These are phyloP conservation scores for Chlamydomonas eustigma DNA, from an alignment of 139 green algal species.

Conservation along the genomic window DNA sequence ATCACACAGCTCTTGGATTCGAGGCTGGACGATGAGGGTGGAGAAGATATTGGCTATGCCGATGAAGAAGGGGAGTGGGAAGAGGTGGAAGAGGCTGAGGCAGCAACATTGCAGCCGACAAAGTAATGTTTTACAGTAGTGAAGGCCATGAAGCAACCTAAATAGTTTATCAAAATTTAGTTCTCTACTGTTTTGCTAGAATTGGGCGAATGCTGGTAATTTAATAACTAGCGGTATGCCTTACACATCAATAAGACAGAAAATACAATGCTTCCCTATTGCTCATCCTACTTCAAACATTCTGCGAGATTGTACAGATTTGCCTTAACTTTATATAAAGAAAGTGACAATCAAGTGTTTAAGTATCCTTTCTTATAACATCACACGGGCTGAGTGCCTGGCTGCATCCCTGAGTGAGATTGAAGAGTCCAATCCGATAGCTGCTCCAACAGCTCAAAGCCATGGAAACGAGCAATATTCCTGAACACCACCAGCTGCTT, in stretches of 20 bases:
- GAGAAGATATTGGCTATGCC: neutral
- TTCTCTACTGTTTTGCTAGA: no score
- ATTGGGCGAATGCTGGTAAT: no score
- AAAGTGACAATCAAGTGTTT: no score
- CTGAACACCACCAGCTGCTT: slow-evolving; percentile 54
- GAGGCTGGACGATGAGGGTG: slow-evolving; percentile 3
- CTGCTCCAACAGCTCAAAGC: slow-evolving; percentile 32
- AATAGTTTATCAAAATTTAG: no score
- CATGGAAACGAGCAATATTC: slow-evolving; percentile 60
- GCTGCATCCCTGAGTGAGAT: neutral
- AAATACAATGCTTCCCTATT: no score
- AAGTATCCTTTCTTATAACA: neutral
- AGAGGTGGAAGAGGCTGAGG: neutral
- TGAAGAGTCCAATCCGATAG: slow-evolving; percentile 17
- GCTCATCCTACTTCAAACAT: no score
- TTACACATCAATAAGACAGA: no score
- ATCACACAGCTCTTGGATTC: slow-evolving; percentile 7
- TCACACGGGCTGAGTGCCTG: neutral
- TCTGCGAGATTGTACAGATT: no score
- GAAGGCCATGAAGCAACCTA: no score
- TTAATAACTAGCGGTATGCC: no score
- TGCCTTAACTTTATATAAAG: no score
- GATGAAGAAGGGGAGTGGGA: slow-evolving; percentile 11
- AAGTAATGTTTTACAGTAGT: no score
- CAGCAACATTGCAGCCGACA: neutral